phyloP scores from a whole-genome alignment of 140 eudicot species.

The Erigeron philadelphicus region DNA sequence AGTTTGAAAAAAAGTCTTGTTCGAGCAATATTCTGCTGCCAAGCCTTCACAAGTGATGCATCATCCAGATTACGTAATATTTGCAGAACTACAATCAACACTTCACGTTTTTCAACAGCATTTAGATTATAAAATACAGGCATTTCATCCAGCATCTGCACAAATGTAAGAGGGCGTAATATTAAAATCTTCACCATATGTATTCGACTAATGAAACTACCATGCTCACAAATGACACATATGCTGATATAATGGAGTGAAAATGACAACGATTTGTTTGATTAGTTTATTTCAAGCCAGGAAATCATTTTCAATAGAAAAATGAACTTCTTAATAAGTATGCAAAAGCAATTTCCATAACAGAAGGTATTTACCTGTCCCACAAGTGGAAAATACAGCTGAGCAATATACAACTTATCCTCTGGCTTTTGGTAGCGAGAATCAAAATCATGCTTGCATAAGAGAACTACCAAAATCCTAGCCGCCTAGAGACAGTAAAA shows the following conservation, averaged over 20 bases:
- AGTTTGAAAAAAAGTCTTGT: slow-evolving; percentile 90
- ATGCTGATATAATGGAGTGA: not conserved
- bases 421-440: slow-evolving; percentile 94
- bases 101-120: slow-evolving; percentile 91
- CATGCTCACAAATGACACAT: not conserved
- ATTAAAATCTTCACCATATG: slow-evolving; percentile 3
- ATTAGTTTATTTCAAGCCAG: slow-evolving; percentile 1
- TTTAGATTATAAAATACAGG: slow-evolving; percentile 93
- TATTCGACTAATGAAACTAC: slow-evolving; percentile 1
- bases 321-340: not conserved
- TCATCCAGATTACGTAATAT: slow-evolving; percentile 91
- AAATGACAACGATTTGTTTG: slow-evolving; percentile 4
- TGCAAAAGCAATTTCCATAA: slow-evolving; percentile 7
- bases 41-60: slow-evolving; percentile 79
- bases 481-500: slow-evolving; percentile 62
- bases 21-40: slow-evolving; percentile 95
- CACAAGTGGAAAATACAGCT: slow-evolving; percentile 83
- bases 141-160: slow-evolving; percentile 98
- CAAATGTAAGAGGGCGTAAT: slow-evolving; percentile 5
- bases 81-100: slow-evolving; percentile 78
- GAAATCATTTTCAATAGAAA: not conserved
- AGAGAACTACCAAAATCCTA: slow-evolving; percentile 82
- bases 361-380: slow-evolving; percentile 63
- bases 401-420: slow-evolving; percentile 93
- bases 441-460: slow-evolving; percentile 97